These are phyloP conservation scores for Heliocybe sulcata DNA, from an alignment of 1,284 basidiomycete genomes.

Conservation along the genomic window DNA sequence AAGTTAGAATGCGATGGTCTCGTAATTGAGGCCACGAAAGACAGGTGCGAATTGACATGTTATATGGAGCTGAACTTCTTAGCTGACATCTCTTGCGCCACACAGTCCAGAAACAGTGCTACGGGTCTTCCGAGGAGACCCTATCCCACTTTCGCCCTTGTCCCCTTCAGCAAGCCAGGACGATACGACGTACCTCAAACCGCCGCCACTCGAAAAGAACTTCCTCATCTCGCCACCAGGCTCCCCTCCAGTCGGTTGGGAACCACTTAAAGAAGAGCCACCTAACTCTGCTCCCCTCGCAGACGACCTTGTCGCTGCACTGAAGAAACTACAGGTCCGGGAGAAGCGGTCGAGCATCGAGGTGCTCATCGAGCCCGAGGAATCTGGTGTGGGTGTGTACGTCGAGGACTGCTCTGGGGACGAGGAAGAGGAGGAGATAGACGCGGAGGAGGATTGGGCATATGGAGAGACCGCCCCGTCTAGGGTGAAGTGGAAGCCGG, in stretches of 20 bases:
- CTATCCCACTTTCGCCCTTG: conserved; percentile 52
- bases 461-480: conserved; percentile 51
- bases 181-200: conserved; percentile 56
- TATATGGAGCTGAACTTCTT: conserved; percentile 2
- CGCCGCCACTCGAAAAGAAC: conserved; percentile 83
- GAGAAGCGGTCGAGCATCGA: conserved; percentile 33
- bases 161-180: conserved; percentile 21
- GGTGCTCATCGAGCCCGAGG: conserved; percentile 56
- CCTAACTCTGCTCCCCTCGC: conserved; percentile 87
- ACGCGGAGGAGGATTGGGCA: conserved; percentile 44
- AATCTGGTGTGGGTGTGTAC: conserved; percentile 67
- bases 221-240: conserved; percentile 98
- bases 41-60: conserved; percentile 34
- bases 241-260: conserved; percentile 97
- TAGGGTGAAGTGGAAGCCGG: conserved; percentile 40
- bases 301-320: conserved; percentile 79
- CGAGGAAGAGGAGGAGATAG: conserved; percentile 16
- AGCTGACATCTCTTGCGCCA: not conserved
- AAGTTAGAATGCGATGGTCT: conserved; percentile 59
- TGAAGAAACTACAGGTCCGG: conserved; percentile 51
- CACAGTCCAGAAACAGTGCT: conserved; percentile 47
- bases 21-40: conserved; percentile 39
- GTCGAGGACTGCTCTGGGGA: conserved; percentile 57
- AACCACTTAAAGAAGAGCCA: conserved; percentile 85
- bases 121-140: conserved; percentile 76